phyloP scores from a whole-genome alignment of 495 filamentous ascomycete species.

The Cercophora scortea region DNA sequence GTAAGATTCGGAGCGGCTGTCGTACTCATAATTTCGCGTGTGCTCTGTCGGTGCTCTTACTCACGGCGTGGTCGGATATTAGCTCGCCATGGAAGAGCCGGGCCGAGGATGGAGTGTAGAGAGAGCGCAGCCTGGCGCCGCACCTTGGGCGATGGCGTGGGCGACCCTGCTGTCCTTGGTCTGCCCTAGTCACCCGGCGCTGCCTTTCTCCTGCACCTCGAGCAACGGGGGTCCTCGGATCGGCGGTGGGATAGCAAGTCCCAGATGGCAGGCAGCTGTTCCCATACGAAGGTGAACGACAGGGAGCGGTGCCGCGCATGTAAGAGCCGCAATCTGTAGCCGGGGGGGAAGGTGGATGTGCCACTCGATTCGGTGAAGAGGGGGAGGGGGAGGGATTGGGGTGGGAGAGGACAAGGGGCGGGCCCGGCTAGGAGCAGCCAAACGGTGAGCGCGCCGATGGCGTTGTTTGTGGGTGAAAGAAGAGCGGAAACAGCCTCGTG shows the following conservation, averaged over 20 bases:
- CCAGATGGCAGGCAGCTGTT: slow-evolving; percentile 8
- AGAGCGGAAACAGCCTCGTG: slow-evolving; percentile 20
- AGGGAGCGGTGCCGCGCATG: slow-evolving; percentile 18
- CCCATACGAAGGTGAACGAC: slow-evolving; percentile 12
- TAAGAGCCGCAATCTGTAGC: slow-evolving; percentile 24
- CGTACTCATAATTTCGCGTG: slow-evolving; percentile 38
- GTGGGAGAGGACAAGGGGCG: slow-evolving; percentile 9
- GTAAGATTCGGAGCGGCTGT: slow-evolving; percentile 25
- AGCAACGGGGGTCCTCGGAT: slow-evolving; percentile 2
- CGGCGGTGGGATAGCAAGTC: slow-evolving; percentile 1
- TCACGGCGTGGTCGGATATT: slow-evolving; percentile 16
- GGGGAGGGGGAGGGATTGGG: neutral
- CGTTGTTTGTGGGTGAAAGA: slow-evolving; percentile 14
- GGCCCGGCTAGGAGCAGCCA: neutral
- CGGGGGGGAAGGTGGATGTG: slow-evolving; percentile 4
- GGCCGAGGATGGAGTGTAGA: slow-evolving; percentile 2
- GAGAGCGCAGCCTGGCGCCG: neutral
- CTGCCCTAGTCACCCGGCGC: neutral
- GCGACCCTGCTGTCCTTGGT: neutral
- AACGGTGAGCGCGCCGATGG: slow-evolving; percentile 3
- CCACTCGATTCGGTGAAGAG: neutral
- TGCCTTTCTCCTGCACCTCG: slow-evolving; percentile 2
- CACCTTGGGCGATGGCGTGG: neutral
- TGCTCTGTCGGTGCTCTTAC: slow-evolving; percentile 18
- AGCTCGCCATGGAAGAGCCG: slow-evolving; percentile 26